Evolutionary conservation across 257 asterid species (phyloP), one percentile per base, ranked within the genome.

Genomic region (Solanum appendiculatum): DNA sequence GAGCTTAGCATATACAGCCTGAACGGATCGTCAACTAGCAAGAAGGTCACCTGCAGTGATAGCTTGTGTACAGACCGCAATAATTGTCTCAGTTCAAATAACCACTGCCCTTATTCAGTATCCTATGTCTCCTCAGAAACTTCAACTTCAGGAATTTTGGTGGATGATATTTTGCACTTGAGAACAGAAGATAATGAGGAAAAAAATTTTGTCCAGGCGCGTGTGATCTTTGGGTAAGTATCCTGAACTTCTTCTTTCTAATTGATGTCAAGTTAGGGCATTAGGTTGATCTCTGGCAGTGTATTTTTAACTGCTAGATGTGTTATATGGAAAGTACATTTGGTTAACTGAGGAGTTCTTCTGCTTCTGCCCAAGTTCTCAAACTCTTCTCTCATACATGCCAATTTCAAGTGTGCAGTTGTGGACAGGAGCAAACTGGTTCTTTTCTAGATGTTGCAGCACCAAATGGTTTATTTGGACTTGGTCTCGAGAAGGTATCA

Each of bases 391-490:
- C 75, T 66, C 64, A 46, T 87, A 51, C 66, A 44, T 37, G 89
- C 84, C 73, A 48, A 9, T 86, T 89, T 89, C 77, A 58, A 87
- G 83, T 82, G 83, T 87, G 92, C 94, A 96, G 98, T 82, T 96
- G 98, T 88, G 98, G 98, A 84, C 95, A 91, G 92, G 93, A 92
- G 63, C 98, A 94, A 87, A 96, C 98, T 5, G 98, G 98, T 83
- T 93, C 96, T 13, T 94, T 94, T 89, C 90, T 96, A 58, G 95
- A 93, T 39, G 88, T 92, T 85, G 98, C 97, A 48, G 98, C 98
- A 68, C 98, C 98, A 44, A 96, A 96, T 87, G 98, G 98, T 86
- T 86, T 96, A 63, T 90, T 96, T 91, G 98, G 98, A 80, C 93
- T 95, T 85, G 98, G 98, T 78, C 87, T 95, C 13, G 98, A 95